A percentile compares a stretch with the other conserved stretches of the same genome.
Evolutionary conservation across 1,284 basidiomycete species (phyloP).

Genomic region (Apiotrichum siamense): DNA sequence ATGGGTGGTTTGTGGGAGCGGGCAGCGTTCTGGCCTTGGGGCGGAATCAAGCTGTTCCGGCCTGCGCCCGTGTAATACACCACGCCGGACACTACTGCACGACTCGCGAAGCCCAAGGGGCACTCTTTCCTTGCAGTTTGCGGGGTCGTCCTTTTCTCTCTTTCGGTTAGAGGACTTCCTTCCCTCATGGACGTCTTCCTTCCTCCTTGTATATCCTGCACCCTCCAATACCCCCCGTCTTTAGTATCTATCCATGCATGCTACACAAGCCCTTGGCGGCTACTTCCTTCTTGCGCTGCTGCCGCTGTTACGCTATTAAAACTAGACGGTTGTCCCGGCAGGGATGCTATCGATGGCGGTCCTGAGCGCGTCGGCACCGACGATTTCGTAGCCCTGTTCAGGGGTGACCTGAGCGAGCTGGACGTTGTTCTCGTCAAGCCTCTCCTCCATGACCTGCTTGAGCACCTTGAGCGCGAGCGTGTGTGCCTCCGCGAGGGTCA

Average conservation of each 20-base stretch:
- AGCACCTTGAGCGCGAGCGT: conserved; percentile 78
- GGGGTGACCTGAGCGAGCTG: conserved; percentile 88
- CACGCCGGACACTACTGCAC: too few species aligned
- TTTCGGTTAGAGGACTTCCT: too few species aligned
- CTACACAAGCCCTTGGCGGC: conserved; percentile 9
- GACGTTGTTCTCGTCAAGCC: conserved; percentile 95
- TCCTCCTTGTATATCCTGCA: background rate
- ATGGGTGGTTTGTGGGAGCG: conserved; percentile 44
- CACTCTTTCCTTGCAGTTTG: too few species aligned
- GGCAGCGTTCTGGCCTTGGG: conserved; percentile 42
- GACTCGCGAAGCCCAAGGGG: too few species aligned
- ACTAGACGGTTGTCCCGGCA: conserved; percentile 16
- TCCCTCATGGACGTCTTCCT: background rate
- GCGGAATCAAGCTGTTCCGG: conserved; percentile 37
- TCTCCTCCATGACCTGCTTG: conserved; percentile 99
- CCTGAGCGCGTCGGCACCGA: conserved; percentile 69
- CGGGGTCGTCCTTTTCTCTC: too few species aligned
- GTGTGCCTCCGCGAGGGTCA: conserved; percentile 85
- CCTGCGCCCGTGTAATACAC: too few species aligned
- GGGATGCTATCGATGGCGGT: conserved; percentile 60
- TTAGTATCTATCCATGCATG: conserved; percentile 14
- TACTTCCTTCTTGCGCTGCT: background rate
- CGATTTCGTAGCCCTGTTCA: conserved; percentile 71
- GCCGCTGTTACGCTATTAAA: background rate
- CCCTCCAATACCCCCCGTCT: background rate